phyloP scores from a whole-genome alignment of 2,329 filamentous ascomycete species.

The Chrysoporthe deuterocubensis region DNA sequence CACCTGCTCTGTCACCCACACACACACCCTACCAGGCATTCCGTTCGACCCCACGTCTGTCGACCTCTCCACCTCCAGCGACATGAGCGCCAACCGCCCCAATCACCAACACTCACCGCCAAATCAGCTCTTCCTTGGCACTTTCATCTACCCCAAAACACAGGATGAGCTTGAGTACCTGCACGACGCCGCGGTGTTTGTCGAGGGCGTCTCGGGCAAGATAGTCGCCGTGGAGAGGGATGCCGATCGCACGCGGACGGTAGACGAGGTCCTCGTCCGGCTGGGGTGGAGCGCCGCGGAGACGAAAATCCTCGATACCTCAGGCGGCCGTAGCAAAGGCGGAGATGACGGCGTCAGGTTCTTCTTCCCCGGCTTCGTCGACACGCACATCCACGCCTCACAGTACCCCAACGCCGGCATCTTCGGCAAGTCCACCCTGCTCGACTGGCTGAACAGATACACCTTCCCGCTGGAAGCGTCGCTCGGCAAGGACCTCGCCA shows the following conservation, averaged over 20 bases:
- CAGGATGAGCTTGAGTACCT: constrained; percentile 55
- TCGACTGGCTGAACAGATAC: constrained; percentile 93
- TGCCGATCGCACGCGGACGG: constrained; percentile 39
- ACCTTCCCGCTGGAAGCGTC: constrained; percentile 92
- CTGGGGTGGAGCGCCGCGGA: constrained; percentile 51
- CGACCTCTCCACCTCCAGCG: background rate
- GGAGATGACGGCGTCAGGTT: constrained; percentile 60
- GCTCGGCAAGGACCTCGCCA: constrained; percentile 53
- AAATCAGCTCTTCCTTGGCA: constrained; percentile 57
- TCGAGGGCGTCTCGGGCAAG: constrained; percentile 49
- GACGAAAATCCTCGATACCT: constrained; percentile 40
- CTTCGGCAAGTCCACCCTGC: constrained; percentile 89
- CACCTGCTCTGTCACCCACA: background rate
- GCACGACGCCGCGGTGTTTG: constrained; percentile 54
- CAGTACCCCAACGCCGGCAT: constrained; percentile 95
- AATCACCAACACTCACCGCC: constrained; percentile 23
- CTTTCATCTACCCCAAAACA: constrained; percentile 58
- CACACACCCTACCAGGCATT: background rate
- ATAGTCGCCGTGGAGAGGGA: constrained; percentile 54
- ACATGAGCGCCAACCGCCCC: constrained; percentile 1
- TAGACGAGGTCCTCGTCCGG: constrained; percentile 41
- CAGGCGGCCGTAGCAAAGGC: background rate
- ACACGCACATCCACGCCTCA: constrained; percentile 93
- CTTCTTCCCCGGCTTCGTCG: constrained; percentile 85
- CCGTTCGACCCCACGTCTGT: background rate